Evolutionary conservation across 306 rosid genomes (phyloP).

Genomic region (Fragaria vesca): DNA sequence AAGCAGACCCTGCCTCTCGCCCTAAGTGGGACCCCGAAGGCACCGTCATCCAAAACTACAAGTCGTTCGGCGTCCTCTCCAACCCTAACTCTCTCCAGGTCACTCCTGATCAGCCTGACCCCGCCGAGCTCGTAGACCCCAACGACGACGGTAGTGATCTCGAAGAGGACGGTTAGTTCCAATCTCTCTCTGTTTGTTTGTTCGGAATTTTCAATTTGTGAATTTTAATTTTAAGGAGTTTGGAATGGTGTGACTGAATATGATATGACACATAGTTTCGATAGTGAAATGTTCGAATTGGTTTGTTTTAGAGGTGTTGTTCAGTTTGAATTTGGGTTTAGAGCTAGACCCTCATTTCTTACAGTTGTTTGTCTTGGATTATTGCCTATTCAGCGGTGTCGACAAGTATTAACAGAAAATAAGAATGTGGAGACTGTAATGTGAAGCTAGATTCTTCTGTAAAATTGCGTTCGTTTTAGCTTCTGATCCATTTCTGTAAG

Average conservation of each 20-base stretch:
- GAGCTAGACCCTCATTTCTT: background rate
- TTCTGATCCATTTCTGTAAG: background rate
- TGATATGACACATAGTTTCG: background rate
- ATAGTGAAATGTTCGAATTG: background rate
- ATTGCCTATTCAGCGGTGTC: background rate
- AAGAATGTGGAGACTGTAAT: background rate
- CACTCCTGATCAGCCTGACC: constrained; percentile 30
- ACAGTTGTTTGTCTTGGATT: background rate
- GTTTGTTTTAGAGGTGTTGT: background rate
- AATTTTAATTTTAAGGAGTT: background rate
- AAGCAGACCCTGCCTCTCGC: constrained; percentile 22
- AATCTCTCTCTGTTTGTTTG: background rate
- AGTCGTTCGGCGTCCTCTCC: constrained; percentile 70
- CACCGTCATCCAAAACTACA: constrained; percentile 63
- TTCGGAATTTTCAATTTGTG: background rate
- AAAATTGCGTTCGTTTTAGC: background rate
- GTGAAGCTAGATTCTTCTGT: background rate
- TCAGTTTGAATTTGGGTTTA: background rate
- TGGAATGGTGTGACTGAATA: background rate
- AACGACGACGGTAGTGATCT: constrained; percentile 67
- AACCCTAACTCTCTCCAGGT: constrained; percentile 63
- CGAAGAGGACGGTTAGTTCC: constrained; percentile 81
- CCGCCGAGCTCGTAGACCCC: constrained; percentile 19
- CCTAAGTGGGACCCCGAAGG: constrained; percentile 65
- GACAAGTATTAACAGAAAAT: background rate